Evolutionary conservation across 2,329 filamentous ascomycete genomes (phyloP), one percentile per base, ranked within the genome.

Genomic region (Calonectria leucothoes): DNA sequence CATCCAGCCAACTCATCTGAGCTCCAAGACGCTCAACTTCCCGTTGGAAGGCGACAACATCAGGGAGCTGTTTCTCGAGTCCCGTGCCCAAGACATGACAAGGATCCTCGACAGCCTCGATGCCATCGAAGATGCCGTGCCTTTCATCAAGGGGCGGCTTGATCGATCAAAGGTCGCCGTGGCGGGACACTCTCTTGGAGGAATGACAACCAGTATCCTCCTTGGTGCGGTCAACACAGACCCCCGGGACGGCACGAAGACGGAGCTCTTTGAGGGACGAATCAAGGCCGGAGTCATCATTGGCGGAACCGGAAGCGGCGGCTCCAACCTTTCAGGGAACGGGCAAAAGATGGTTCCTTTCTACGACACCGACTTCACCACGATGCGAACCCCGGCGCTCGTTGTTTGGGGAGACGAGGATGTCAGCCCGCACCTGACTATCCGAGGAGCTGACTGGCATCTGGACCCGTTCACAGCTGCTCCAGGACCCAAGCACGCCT

Each of bases 1-100:
- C 42, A 76, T 82, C 29, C 80, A 81, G 14, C 79, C 80, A 3
- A 82, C 80, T 0, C 80, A 81, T 17, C 20, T 81, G 31, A 80
- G 76, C 65, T 80, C 80, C 8, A 71, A 72, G 0, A 73, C 76
- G 2, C 59, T 82, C 0, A 70, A 48, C 1, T 69, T 75, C 6
- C 61, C 74, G 0, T 2, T 74, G 0, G 59, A 67, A 0, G 39
- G 51, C 0, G 75, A 76, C 5, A 75, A 66, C 0, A 70, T 79
- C 4, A 67, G 70, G 0, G 79, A 79, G 0, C 61, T 80, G 0
- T 78, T 77, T 12, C 74, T 81, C 64, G 73, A 80, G 0, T 73
- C 76, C 11, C 79, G 80, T 0, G 75, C 66, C 1, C 51, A 74
- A 2, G 80, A 82, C 4, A 77, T 82, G 71, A 67, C 51, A 0